phyloP scores from a whole-genome alignment of 2,329 filamentous ascomycete species.

The Fusarium armeniacum region DNA sequence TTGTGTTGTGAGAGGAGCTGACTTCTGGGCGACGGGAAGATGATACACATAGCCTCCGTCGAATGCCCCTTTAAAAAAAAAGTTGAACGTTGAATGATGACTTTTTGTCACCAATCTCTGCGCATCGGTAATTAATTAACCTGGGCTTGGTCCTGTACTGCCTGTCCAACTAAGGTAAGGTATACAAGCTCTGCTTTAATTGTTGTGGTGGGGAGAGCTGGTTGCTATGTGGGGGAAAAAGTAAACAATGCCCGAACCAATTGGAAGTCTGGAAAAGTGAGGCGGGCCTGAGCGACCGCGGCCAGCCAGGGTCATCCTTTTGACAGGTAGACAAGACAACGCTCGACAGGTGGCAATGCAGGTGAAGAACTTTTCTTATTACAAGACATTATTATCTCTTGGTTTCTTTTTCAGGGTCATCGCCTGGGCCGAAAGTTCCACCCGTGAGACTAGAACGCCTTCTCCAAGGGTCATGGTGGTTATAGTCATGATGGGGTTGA shows the following conservation, averaged over 20 bases:
- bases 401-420: conserved; percentile 30
- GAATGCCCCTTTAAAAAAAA: conserved; percentile 11
- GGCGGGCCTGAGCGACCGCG: conserved; percentile 28
- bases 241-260: conserved; percentile 55
- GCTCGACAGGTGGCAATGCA: conserved; percentile 48
- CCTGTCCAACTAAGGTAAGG: conserved; percentile 26
- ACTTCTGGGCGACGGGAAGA: conserved; percentile 7
- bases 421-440: conserved; percentile 39
- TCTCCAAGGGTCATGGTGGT: conserved; percentile 1
- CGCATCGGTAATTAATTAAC: conserved; percentile 20
- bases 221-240: conserved; percentile 57
- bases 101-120: conserved; percentile 30
- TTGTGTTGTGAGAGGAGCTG: conserved; percentile 54
- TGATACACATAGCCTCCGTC: conserved; percentile 43
- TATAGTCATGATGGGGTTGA: conserved; percentile 11
- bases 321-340: conserved; percentile 45
- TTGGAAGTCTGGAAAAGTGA: conserved; percentile 48
- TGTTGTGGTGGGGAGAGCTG: conserved; percentile 50
- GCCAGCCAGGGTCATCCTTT: conserved; percentile 36
- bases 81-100: conserved; percentile 23
- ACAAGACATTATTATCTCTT: neutral
- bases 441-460: conserved; percentile 30
- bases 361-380: conserved; percentile 27
- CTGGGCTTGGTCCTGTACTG: conserved; percentile 25
- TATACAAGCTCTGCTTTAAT: conserved; percentile 40